A percentile compares a stretch with the other conserved stretches of the same genome.
phyloP scores from a whole-genome alignment of 495 filamentous ascomycete genomes.

The Trichoderma virens region DNA sequence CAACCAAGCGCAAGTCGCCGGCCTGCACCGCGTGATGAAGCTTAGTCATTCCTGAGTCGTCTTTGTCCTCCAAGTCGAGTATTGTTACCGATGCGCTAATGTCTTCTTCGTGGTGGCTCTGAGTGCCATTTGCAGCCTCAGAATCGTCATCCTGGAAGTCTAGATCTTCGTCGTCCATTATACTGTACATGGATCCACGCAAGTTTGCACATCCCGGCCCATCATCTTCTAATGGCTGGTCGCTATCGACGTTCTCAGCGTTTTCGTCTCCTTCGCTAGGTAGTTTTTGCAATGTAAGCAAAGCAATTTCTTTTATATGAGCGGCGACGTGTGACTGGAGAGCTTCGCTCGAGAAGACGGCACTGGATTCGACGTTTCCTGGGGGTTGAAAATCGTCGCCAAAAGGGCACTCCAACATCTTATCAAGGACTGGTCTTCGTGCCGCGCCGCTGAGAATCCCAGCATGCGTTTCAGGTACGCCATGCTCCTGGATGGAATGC shows the following conservation, averaged over 20 bases:
- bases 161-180: conserved; percentile 24
- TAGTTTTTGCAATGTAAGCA: conserved; percentile 28
- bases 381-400: conserved; percentile 24
- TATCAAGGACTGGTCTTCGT: conserved; percentile 22
- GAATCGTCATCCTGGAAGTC: conserved; percentile 22
- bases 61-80: conserved; percentile 26
- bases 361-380: conserved; percentile 19
- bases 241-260: conserved; percentile 22
- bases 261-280: conserved; percentile 23
- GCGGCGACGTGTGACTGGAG: conserved; percentile 26
- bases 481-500: conserved; percentile 26
- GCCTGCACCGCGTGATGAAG: conserved; percentile 25
- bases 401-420: conserved; percentile 25
- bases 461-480: conserved; percentile 23
- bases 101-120: conserved; percentile 18
- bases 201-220: conserved; percentile 13
- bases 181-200: conserved; percentile 28
- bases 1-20: conserved; percentile 19
- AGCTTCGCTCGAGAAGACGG: conserved; percentile 25
- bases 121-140: conserved; percentile 16
- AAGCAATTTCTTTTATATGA: conserved; percentile 29
- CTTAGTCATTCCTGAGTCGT: conserved; percentile 22
- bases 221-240: conserved; percentile 23
- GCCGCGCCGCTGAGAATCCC: conserved; percentile 23
- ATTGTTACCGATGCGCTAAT: conserved; percentile 19